A percentile compares a stretch with the other conserved stretches of the same genome.
Conservation (phyloP, 192 early-diverging fungal species). For the Allomyces arbusculus region DNA sequence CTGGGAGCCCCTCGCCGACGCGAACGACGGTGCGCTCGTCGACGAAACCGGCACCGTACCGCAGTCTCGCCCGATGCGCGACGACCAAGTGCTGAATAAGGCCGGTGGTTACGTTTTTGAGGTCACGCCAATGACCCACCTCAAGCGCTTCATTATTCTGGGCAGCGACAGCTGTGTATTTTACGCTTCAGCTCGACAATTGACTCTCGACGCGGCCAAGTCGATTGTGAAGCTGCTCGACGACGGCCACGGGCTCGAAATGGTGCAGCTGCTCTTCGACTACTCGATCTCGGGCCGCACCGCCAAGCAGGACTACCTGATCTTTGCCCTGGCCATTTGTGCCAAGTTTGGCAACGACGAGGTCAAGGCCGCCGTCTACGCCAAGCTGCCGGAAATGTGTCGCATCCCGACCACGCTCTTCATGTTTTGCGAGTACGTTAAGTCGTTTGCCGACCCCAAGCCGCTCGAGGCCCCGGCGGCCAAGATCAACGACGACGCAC, state of each 20-base stretch:
- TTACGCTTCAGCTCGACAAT: not conserved
- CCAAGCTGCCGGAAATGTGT: not conserved
- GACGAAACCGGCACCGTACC: too few relatives aligned
- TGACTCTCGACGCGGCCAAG: not conserved
- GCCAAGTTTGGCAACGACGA: constrained; percentile 1
- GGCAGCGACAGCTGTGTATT: not conserved
- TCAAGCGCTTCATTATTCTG: too few relatives aligned
- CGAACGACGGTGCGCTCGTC: too few relatives aligned
- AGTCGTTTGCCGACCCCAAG: too few relatives aligned
- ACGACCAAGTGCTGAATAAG: too few relatives aligned
- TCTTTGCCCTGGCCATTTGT: constrained; percentile 1
- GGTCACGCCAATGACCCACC: too few relatives aligned
- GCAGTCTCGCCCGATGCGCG: too few relatives aligned
- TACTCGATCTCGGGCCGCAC: constrained; percentile 2
- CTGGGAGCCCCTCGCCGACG: too few relatives aligned
- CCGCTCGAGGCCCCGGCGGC: not conserved
- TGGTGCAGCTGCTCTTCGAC: not conserved
- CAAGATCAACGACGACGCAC: not conserved
- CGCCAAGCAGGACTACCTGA: constrained; percentile 2
- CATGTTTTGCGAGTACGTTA: not conserved
- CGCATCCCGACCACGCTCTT: not conserved
- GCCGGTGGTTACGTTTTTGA: too few relatives aligned
- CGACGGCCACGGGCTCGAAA: not conserved
- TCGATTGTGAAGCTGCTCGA: not conserved
- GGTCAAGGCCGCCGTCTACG: not conserved